Conservation (phyloP, 2,329 filamentous ascomycete species). For the Moelleriella libera region DNA sequence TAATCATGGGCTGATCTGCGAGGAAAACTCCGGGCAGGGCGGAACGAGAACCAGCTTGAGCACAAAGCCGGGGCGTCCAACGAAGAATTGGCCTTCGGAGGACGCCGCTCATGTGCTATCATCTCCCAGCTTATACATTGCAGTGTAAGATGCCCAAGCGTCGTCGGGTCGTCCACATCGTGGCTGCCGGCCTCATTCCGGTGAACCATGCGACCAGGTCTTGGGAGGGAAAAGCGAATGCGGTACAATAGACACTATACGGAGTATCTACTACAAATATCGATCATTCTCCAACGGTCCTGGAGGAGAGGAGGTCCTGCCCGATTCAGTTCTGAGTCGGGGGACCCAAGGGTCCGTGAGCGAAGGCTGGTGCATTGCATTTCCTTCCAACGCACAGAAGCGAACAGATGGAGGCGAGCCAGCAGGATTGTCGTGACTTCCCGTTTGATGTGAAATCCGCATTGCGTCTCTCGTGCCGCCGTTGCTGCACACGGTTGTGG, state of each 20-base stretch:
- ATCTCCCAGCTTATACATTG: not conserved
- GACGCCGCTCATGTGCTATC: not conserved
- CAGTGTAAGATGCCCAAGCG: not conserved
- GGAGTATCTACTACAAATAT: too few species aligned
- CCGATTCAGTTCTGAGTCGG: too few species aligned
- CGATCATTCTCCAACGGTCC: too few species aligned
- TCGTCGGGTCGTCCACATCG: not conserved
- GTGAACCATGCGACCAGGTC: not conserved
- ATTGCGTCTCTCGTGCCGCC: not conserved
- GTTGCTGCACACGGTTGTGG: not conserved
- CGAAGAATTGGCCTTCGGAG: not conserved
- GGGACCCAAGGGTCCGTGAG: too few species aligned
- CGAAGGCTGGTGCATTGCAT: too few species aligned
- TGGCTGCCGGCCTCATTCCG: conserved; percentile 1
- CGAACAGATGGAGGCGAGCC: too few species aligned
- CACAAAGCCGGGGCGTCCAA: not conserved
- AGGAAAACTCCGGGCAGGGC: not conserved
- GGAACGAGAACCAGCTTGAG: not conserved
- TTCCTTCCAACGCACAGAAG: too few species aligned
- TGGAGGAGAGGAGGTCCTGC: too few species aligned
- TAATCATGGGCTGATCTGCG: conserved; percentile 1
- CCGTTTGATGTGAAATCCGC: too few species aligned
- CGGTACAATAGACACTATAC: too few species aligned
- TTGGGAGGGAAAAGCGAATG: not conserved
- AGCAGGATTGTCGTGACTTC: too few species aligned